Percentiles rank a stretch among this genome's conserved stretches.
phyloP scores from a whole-genome alignment of 2,329 filamentous ascomycete genomes.

The Colletotrichum limetticola region DNA sequence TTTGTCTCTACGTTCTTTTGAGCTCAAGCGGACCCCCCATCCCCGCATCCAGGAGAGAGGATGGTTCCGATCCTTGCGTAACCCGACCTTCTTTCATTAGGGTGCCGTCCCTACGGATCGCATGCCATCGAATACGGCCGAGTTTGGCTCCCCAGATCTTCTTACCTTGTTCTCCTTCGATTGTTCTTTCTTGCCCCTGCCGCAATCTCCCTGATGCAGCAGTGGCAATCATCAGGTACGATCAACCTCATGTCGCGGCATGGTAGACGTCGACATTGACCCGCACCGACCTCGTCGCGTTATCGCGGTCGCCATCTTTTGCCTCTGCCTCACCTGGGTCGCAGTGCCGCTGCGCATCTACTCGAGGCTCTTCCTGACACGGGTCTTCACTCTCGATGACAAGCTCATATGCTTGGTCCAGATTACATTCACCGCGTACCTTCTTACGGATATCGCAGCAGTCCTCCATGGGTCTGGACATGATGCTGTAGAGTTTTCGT shows the following conservation, averaged over 20 bases:
- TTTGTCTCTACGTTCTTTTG: not conserved
- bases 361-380: slow-evolving; percentile 43
- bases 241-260: not conserved
- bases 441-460: slow-evolving; percentile 34
- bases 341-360: slow-evolving; percentile 42
- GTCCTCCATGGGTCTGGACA: slow-evolving; percentile 40
- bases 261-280: slow-evolving; percentile 23
- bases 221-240: not conserved
- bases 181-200: not conserved
- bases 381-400: slow-evolving; percentile 44
- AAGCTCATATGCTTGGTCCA: slow-evolving; percentile 43
- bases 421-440: slow-evolving; percentile 39
- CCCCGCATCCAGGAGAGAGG: not conserved
- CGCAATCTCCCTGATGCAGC: not conserved
- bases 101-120: not conserved
- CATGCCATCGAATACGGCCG: not conserved
- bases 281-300: slow-evolving; percentile 30
- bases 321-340: slow-evolving; percentile 46
- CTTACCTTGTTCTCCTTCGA: not conserved
- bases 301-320: slow-evolving; percentile 39
- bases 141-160: not conserved
- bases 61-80: not conserved
- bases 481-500: slow-evolving; percentile 35
- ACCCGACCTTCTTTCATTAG: not conserved
- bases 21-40: not conserved